Percentiles rank a stretch among this genome's conserved stretches.
These are phyloP conservation scores for Nannochloropsis oceanica DNA, from an alignment of 108 stramenopile species.

Conservation along the genomic window DNA sequence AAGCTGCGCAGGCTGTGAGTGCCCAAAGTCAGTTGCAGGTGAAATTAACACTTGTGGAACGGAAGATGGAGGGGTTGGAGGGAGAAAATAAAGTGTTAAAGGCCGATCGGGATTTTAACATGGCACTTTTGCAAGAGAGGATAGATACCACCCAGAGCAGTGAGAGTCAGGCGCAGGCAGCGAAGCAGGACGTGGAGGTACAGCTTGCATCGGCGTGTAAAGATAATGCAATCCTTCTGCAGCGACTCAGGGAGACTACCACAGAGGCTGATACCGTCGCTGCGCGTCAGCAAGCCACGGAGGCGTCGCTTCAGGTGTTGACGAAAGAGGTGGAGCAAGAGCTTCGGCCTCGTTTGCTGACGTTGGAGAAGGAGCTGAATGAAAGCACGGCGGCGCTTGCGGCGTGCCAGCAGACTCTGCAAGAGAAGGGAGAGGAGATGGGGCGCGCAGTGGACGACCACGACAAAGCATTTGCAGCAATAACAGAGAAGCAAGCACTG, in stretches of 20 bases:
- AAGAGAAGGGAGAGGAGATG: neutral
- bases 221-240: conserved; percentile 14
- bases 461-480: neutral
- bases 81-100: neutral
- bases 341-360: neutral
- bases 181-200: conserved; percentile 1
- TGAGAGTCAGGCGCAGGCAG: neutral
- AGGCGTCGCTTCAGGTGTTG: neutral
- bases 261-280: no score
- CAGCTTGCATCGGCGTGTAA: conserved; percentile 19
- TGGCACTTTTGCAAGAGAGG: conserved; percentile 5
- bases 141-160: conserved; percentile 12
- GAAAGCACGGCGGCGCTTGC: neutral
- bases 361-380: neutral
- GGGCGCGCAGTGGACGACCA: neutral
- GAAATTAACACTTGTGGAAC: neutral
- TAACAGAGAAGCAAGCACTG: neutral
- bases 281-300: neutral
- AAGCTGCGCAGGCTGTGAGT: neutral
- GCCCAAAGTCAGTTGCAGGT: neutral
- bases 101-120: conserved; percentile 2
- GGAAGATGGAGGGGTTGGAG: neutral
- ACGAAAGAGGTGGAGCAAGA: neutral
- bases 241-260: neutral
- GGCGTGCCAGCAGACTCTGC: neutral